Conservation (phyloP, 345 rosid species). For the Kandelia obovata region DNA sequence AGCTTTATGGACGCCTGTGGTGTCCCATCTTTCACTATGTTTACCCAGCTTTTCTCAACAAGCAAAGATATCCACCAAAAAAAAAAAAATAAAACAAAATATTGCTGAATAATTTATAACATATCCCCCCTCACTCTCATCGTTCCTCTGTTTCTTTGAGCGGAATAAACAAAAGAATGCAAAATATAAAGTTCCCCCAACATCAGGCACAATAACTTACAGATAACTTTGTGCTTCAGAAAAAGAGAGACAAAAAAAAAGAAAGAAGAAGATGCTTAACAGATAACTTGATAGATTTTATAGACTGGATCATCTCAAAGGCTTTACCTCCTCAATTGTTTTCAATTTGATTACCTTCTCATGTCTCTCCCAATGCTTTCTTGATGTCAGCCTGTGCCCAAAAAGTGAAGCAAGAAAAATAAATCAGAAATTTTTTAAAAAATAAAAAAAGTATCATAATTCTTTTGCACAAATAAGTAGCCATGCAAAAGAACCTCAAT, state of each 20-base stretch:
- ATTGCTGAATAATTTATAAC: too few relatives aligned
- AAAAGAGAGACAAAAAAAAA: too few relatives aligned
- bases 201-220: background rate
- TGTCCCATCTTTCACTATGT: background rate
- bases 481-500: slow-evolving; percentile 50
- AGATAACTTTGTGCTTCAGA: too few relatives aligned
- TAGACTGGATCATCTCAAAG: background rate
- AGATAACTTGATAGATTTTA: background rate
- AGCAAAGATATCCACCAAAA: too few relatives aligned
- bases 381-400: slow-evolving; percentile 53
- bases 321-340: background rate
- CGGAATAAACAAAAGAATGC: background rate
- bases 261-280: too few relatives aligned
- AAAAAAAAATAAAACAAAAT: too few relatives aligned
- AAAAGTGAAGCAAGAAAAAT: background rate
- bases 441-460: background rate
- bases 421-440: background rate
- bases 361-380: slow-evolving; percentile 53
- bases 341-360: slow-evolving; percentile 1
- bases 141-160: background rate
- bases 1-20: too few relatives aligned
- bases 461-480: background rate
- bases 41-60: too few relatives aligned
- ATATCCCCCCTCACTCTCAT: background rate
- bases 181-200: background rate